Base-by-base conservation (phyloP, 768 basidiomycete species). In the Collybia sordida region DNA sequence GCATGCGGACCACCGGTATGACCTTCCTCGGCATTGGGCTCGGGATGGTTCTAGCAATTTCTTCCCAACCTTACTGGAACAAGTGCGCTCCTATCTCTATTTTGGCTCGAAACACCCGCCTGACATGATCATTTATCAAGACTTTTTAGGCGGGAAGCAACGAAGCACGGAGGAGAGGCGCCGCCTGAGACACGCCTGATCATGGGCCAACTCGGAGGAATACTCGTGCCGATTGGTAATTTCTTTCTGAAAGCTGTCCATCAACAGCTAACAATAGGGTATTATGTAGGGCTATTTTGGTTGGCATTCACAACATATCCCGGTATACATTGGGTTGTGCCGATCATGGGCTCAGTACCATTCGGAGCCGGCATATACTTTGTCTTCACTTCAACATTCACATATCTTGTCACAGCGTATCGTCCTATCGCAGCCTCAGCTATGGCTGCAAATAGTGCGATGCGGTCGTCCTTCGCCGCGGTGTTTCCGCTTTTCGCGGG, bases 331-430 rank as follows among this genome's bases (percentile, higher is more conserved):
- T 88, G 83, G 82, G 81, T 87, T 23, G 77, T 80, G 0, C 83
- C 85, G 8, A 81, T 89, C 58, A 64, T 88, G 23, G 81, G 79
- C 2, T 83, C 80, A 3, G 62, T 82, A 1, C 85, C 85, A 0
- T 89, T 88, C 57, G 88, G 88, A 2, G 53, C 70, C 1, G 82
- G 83, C 2, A 69, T 78, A 1, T 88, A 85, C 58, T 88, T 80
- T 54, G 80, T 83, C 36, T 92, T 86, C 68, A 83, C 83, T 0
- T 79, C 80, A 6, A 81, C 81, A 3, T 88, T 88, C 66, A 85
- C 81, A 4, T 88, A 88, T 65, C 73, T 88, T 47, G 82, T 88
- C 50, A 84, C 83, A 39, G 75, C 81, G 1, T 88, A 88, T 63
- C 72, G 79, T 18, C 81, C 85, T 9, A 83, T 85, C 59, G 79